These are phyloP conservation scores for Rhodosporidiobolus sp. DNA, from an alignment of 768 basidiomycete species.

Conservation along the genomic window DNA sequence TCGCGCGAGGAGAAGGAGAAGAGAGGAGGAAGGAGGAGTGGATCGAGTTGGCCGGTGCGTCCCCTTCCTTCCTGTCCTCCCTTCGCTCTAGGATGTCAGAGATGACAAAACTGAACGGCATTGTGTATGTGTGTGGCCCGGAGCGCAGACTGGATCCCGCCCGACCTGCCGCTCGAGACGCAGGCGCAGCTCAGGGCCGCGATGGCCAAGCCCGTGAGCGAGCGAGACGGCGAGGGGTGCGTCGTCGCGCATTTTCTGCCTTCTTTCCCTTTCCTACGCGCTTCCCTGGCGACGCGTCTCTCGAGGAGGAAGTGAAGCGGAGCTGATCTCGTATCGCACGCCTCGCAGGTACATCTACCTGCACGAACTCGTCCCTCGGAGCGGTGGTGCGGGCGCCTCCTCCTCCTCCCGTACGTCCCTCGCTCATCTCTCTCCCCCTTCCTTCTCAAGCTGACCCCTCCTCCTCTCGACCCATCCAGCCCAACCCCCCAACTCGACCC, in stretches of 20 bases:
- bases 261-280: not conserved
- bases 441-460: not conserved
- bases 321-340: not conserved
- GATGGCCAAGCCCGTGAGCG: not conserved
- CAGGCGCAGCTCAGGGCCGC: not conserved
- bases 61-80: too few relatives aligned
- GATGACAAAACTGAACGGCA: not conserved
- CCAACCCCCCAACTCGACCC: not conserved
- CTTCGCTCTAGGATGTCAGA: not conserved
- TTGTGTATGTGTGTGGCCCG: not conserved
- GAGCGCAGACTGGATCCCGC: slow-evolving; percentile 29
- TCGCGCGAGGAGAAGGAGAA: not conserved
- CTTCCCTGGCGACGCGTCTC: too few relatives aligned
- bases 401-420: not conserved
- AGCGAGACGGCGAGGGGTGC: not conserved
- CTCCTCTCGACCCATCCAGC: not conserved
- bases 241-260: not conserved
- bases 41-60: slow-evolving; percentile 15
- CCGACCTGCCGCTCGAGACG: slow-evolving; percentile 12
- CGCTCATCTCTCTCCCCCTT: not conserved
- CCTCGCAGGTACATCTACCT: slow-evolving; percentile 3
- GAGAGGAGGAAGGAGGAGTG: not conserved
- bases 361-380: slow-evolving; percentile 31
- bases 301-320: too few relatives aligned
- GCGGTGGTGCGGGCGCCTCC: too few relatives aligned